Percentiles rank a stretch among this genome's conserved stretches.
Conservation (phyloP, 805 yeast species). For the Metschnikowia vanudenii region DNA sequence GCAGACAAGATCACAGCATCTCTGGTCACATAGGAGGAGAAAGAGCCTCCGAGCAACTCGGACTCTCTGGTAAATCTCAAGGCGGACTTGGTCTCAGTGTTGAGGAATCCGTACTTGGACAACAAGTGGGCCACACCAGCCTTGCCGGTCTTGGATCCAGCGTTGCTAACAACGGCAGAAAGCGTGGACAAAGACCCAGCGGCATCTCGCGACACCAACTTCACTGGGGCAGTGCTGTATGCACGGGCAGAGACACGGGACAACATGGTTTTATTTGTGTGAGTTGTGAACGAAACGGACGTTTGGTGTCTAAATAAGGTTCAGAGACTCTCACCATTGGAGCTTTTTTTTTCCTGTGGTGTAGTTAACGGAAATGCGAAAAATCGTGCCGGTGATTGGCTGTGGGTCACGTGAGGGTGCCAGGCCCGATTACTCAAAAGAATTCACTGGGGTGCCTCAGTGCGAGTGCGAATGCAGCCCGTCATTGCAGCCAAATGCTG, state of each 20-base stretch:
- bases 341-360: conserved; percentile 1
- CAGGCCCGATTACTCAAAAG: no score
- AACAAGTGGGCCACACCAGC: conserved; percentile 87
- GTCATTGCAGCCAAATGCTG: not conserved
- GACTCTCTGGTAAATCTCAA: conserved; percentile 92
- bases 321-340: not conserved
- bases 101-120: conserved; percentile 79
- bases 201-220: conserved; percentile 54
- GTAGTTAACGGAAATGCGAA: conserved; percentile 14
- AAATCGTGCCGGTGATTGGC: conserved; percentile 23
- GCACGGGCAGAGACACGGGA: conserved; percentile 44
- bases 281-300: conserved; percentile 1
- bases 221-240: conserved; percentile 45
- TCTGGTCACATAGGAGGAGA: conserved; percentile 70
- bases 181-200: conserved; percentile 70
- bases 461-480: not conserved
- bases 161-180: conserved; percentile 73
- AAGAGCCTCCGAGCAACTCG: conserved; percentile 86
- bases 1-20: conserved; percentile 81
- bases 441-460: no score
- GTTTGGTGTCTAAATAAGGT: not conserved
- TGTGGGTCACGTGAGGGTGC: conserved; percentile 19
- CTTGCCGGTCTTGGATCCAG: conserved; percentile 73
- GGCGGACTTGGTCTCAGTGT: conserved; percentile 80
- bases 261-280: conserved; percentile 28